These are phyloP conservation scores for Ochetophila trinervis DNA, from an alignment of 306 rosid genomes.

Conservation along the genomic window DNA sequence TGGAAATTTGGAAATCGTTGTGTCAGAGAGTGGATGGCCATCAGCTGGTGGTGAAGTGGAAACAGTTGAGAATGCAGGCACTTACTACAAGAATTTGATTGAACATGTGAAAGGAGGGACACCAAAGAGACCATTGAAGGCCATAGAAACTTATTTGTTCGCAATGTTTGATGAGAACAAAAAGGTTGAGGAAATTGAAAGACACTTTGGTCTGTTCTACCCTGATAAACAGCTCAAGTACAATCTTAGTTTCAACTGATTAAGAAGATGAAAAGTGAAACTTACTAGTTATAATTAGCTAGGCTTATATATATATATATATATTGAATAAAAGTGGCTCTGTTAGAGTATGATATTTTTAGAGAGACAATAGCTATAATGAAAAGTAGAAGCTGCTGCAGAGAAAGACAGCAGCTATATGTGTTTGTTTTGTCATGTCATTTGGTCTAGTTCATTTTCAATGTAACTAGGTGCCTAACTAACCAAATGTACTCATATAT, in stretches of 20 bases:
- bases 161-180: slow-evolving; percentile 34
- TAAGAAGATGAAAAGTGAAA: slow-evolving; percentile 1
- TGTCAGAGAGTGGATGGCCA: slow-evolving; percentile 49
- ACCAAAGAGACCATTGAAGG: slow-evolving; percentile 27
- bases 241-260: slow-evolving; percentile 10
- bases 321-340: too few species aligned
- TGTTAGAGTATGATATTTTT: too few species aligned
- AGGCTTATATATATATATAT: too few species aligned
- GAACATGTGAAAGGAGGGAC: slow-evolving; percentile 35
- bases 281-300: too few species aligned
- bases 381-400: too few species aligned
- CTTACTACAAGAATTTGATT: slow-evolving; percentile 27
- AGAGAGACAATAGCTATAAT: too few species aligned
- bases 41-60: slow-evolving; percentile 22
- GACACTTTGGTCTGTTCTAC: slow-evolving; percentile 38
- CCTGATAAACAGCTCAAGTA: slow-evolving; percentile 27
- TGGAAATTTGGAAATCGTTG: slow-evolving; percentile 30
- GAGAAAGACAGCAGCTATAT: too few species aligned
- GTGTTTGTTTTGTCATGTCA: too few species aligned
- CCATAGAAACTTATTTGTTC: slow-evolving; percentile 33
- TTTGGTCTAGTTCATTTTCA: too few species aligned
- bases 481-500: too few species aligned
- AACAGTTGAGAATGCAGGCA: slow-evolving; percentile 26
- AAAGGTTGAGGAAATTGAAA: slow-evolving; percentile 27
- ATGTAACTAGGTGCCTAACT: too few species aligned